Conservation (phyloP, 2,329 filamentous ascomycete genomes). For the Blastomyces emzantsi region DNA sequence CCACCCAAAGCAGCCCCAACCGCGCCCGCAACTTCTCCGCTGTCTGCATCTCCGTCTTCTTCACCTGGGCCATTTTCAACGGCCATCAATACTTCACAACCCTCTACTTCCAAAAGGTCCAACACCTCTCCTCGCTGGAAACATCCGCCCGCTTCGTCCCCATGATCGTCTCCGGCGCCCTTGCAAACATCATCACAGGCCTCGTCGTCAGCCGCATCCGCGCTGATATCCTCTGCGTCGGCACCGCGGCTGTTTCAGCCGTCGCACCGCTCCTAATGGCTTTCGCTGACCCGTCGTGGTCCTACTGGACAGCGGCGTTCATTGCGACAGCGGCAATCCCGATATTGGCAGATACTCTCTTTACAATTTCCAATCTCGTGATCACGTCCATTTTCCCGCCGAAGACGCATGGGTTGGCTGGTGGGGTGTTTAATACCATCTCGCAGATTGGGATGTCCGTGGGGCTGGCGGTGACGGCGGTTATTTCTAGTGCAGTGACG, state of each 20-base stretch:
- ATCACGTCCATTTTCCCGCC: slow-evolving; percentile 47
- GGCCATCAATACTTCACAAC: slow-evolving; percentile 15
- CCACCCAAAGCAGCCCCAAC: slow-evolving; percentile 38
- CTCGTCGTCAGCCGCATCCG: slow-evolving; percentile 39
- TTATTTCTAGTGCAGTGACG: slow-evolving; percentile 28
- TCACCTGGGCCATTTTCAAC: slow-evolving; percentile 39
- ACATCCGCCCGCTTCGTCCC: slow-evolving; percentile 41
- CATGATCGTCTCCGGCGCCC: slow-evolving; percentile 34
- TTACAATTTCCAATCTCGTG: slow-evolving; percentile 48
- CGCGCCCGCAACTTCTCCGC: slow-evolving; percentile 17
- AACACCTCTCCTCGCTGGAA: slow-evolving; percentile 36
- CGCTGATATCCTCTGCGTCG: slow-evolving; percentile 34
- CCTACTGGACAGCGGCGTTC: slow-evolving; percentile 46
- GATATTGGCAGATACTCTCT: slow-evolving; percentile 32
- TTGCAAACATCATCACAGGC: slow-evolving; percentile 39
- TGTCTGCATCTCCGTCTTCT: slow-evolving; percentile 42
- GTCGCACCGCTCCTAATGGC: slow-evolving; percentile 49
- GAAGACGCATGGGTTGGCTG: slow-evolving; percentile 50
- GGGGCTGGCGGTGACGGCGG: slow-evolving; percentile 44
- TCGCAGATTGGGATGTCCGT: slow-evolving; percentile 48
- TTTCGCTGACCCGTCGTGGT: slow-evolving; percentile 39
- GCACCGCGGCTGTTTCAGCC: slow-evolving; percentile 37
- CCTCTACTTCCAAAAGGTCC: slow-evolving; percentile 37
- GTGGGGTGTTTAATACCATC: slow-evolving; percentile 53
- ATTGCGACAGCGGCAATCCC: slow-evolving; percentile 26